Evolutionary conservation across 441 rosid genomes (phyloP).

Genomic region (Oxalis stricta): DNA sequence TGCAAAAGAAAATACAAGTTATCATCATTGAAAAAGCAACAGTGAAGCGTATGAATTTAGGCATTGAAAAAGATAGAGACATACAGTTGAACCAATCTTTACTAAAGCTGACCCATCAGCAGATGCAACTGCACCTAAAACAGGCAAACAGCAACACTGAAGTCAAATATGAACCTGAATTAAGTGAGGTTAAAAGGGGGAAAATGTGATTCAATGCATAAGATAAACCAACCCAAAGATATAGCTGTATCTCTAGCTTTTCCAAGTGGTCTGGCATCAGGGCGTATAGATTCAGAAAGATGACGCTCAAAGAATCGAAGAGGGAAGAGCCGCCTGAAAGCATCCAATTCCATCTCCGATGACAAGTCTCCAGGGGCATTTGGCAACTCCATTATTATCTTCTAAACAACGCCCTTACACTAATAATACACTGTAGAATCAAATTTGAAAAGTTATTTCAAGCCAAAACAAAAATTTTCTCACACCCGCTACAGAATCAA

Average conservation of each 20-base stretch:
- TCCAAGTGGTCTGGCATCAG: constrained; percentile 64
- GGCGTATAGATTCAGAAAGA: constrained; percentile 68
- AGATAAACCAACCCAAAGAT: constrained; percentile 48
- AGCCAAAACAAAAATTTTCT: too few relatives aligned
- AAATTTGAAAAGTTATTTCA: too few relatives aligned
- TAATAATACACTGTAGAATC: too few relatives aligned
- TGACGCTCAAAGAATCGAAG: constrained; percentile 69
- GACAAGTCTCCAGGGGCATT: constrained; percentile 47
- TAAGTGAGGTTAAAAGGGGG: neutral
- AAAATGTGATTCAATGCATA: neutral
- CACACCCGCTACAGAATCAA: too few relatives aligned
- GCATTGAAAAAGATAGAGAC: constrained; percentile 1
- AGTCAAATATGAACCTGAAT: neutral
- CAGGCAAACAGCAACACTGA: constrained; percentile 1
- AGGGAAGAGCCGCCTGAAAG: constrained; percentile 76
- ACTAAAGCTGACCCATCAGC: constrained; percentile 91
- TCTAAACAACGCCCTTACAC: too few relatives aligned
- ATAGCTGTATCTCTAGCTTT: constrained; percentile 69
- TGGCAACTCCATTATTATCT: constrained; percentile 35
- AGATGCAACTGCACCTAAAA: constrained; percentile 84
- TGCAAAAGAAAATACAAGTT: too few relatives aligned
- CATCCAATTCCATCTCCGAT: constrained; percentile 74
- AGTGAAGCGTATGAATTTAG: neutral
- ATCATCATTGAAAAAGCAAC: too few relatives aligned
- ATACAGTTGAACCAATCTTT: constrained; percentile 86